Conservation (phyloP, 2,329 filamentous ascomycete species). For the Penicillium crustosum region DNA sequence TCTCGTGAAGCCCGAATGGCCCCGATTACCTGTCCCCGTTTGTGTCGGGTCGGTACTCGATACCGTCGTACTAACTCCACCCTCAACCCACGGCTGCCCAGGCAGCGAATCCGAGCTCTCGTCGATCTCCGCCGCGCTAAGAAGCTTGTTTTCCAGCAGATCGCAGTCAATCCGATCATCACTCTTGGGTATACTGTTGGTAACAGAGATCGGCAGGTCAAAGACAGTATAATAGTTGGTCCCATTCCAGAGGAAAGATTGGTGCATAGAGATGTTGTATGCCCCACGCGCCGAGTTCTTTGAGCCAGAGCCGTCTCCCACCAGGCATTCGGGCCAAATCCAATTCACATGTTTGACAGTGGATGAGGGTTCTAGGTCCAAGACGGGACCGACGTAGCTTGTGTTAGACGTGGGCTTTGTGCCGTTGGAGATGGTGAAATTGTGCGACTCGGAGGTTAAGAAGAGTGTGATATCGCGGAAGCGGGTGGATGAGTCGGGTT, state of each 20-base stretch:
- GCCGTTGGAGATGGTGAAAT: conserved; percentile 68
- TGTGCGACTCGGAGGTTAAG: conserved; percentile 36
- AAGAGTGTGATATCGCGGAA: conserved; percentile 22
- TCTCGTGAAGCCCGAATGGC: neutral
- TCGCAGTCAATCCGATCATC: conserved; percentile 26
- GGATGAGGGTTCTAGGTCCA: conserved; percentile 63
- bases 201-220: conserved; percentile 67
- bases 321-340: conserved; percentile 68
- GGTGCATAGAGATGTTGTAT: conserved; percentile 72
- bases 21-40: neutral
- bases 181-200: conserved; percentile 57
- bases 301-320: conserved; percentile 55
- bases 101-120: conserved; percentile 25
- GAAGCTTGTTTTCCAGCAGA: conserved; percentile 26
- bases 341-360: conserved; percentile 74
- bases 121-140: conserved; percentile 15
- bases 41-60: conserved; percentile 3
- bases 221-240: conserved; percentile 68
- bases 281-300: conserved; percentile 56
- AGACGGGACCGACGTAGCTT: conserved; percentile 61
- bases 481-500: conserved; percentile 13
- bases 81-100: conserved; percentile 26
- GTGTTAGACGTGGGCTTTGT: conserved; percentile 50
- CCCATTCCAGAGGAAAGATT: conserved; percentile 66
- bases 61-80: conserved; percentile 4